Conservation (phyloP, 139 green algal species). For the Picochlorum costavermella region DNA sequence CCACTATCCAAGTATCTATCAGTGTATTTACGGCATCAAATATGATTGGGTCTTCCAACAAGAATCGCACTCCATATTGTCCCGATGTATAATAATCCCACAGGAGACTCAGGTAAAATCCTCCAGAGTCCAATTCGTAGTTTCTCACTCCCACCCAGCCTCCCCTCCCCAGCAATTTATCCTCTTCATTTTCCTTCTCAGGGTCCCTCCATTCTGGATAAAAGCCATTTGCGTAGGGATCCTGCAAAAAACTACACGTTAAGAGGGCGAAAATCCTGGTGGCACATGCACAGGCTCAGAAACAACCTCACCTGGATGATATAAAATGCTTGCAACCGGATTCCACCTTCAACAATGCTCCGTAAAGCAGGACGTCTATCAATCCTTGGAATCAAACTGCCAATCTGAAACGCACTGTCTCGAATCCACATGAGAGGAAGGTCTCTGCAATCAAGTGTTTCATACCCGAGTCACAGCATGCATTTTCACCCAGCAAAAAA, state of each 20-base stretch:
- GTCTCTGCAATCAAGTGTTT: no score
- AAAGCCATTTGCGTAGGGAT: conserved; percentile 52
- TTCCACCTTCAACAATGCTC: conserved; percentile 24
- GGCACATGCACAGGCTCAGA: no score
- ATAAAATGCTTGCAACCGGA: conserved; percentile 34
- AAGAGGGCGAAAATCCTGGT: no score
- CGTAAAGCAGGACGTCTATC: conserved; percentile 25
- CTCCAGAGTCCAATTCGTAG: conserved; percentile 56
- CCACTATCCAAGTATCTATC: conserved; percentile 32
- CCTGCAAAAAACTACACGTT: conserved; percentile 19
- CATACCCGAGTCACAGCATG: no score
- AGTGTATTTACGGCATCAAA: conserved; percentile 38
- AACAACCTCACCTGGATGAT: conserved; percentile 14
- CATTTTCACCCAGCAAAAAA: no score
- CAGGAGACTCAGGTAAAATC: conserved; percentile 52
- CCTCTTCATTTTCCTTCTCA: conserved; percentile 7
- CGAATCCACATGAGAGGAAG: conserved; percentile 36
- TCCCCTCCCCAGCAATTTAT: conserved; percentile 34
- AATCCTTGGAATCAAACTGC: conserved; percentile 39
- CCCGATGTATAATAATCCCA: conserved; percentile 44
- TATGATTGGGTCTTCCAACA: conserved; percentile 25
- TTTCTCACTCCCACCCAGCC: conserved; percentile 53
- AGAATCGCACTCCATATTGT: conserved; percentile 15
- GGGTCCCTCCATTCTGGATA: conserved; percentile 25
- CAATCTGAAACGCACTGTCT: conserved; percentile 46